These are phyloP conservation scores for Lophium mytilinum DNA, from an alignment of 495 filamentous ascomycete genomes.

Conservation along the genomic window DNA sequence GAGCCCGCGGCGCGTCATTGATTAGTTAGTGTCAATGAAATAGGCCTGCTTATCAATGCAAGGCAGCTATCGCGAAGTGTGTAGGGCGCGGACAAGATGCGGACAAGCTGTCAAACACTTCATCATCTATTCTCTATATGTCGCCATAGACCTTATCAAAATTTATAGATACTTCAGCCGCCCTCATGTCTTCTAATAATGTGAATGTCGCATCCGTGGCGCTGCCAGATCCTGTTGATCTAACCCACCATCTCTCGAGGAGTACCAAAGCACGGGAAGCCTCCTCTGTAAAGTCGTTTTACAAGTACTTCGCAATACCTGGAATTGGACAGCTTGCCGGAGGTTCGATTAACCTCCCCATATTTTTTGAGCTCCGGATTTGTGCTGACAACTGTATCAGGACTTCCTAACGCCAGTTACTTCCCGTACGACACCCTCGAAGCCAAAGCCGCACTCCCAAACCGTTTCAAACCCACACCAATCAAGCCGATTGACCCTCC, in stretches of 20 bases:
- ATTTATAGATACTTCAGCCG: background rate
- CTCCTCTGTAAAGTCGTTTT: conserved; percentile 67
- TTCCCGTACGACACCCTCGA: conserved; percentile 91
- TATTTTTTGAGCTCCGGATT: background rate
- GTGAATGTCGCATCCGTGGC: background rate
- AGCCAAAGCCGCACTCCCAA: conserved; percentile 62
- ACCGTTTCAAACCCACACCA: conserved; percentile 62
- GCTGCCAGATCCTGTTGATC: conserved; percentile 51
- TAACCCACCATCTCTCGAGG: conserved; percentile 69
- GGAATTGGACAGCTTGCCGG: conserved; percentile 82
- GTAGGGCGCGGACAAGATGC: background rate
- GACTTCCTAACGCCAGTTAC: conserved; percentile 67
- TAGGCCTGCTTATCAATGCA: conserved; percentile 10
- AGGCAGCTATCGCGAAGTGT: conserved; percentile 1
- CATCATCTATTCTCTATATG: conserved; percentile 3
- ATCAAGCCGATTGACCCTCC: conserved; percentile 45
- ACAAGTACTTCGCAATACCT: conserved; percentile 76
- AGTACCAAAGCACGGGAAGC: conserved; percentile 53
- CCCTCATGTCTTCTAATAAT: background rate
- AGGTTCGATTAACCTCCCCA: conserved; percentile 41
- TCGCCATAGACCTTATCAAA: background rate
- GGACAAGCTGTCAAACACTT: conserved; percentile 5
- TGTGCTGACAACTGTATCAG: conserved; percentile 34
- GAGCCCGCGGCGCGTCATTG: background rate
- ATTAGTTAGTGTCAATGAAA: conserved; percentile 4